Evolutionary conservation across 2,329 filamentous ascomycete genomes (phyloP), one percentile per base, ranked within the genome.

Genomic region (Venturia nashicola): DNA sequence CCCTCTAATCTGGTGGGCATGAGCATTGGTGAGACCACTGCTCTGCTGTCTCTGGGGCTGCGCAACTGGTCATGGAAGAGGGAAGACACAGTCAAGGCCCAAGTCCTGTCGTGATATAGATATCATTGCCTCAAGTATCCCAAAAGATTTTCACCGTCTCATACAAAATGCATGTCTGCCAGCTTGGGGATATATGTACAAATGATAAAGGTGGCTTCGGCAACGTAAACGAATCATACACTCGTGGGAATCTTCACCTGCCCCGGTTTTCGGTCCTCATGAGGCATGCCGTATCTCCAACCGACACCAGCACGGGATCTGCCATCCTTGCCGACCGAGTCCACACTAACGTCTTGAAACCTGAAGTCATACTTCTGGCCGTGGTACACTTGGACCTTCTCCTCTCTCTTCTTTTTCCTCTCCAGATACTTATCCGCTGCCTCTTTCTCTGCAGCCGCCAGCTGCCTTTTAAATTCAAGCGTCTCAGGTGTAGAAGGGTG

Each of bases 191-290:
- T 36, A 36, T 36, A 36, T 57, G 8, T 57, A 34, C 23, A n/a
- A 34, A 57, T 18, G 6, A n/a, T 36, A 36, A 32, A 57, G 18
- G 5, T 9, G 1, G 51, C 51, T 36, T 57, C 51, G 12, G 8
- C 51, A 9, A 57, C 27, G n/a, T 14, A 11, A 27, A 36, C 14
- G 8, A 57, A 57, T 61, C 36, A 79, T 59, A 86, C 83, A 67
- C 76, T 79, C 27, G 79, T 85, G 14, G 84, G 84, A 66, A 87
- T 86, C 78, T 87, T 87, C 69, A 85, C 76, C 67, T 79, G 75
- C 32, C 84, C 84, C 74, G 81, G 82, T 79, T 86, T 86, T 66
- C 85, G 76, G 66, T 86, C 84, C 69, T 84, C 76, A 68, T 80
- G 80, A 60, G 85, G 84, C 65, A 86, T 78, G 69, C 85, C 84